Evolutionary conservation across 345 rosid genomes (phyloP).

Genomic region (Geranium brycei): DNA sequence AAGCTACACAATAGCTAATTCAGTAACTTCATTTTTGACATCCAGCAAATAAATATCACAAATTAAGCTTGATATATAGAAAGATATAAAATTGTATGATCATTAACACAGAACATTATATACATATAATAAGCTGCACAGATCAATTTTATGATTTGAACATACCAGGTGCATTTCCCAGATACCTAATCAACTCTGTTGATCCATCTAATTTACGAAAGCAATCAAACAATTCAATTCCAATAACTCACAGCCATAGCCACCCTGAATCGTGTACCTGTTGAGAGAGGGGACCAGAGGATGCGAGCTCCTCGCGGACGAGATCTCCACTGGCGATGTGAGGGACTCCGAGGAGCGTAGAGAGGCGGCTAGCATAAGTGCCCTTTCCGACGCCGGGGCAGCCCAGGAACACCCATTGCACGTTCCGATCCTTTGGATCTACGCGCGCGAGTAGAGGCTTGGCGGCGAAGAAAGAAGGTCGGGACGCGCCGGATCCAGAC

Average conservation of each 20-base stretch:
- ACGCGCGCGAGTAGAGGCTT: slow-evolving; percentile 16
- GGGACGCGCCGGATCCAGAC: background rate
- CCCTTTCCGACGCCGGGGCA: slow-evolving; percentile 96
- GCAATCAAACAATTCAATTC: too few relatives aligned
- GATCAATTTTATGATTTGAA: too few relatives aligned
- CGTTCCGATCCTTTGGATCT: slow-evolving; percentile 43
- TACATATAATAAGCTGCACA: too few relatives aligned
- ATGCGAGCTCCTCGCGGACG: slow-evolving; percentile 75
- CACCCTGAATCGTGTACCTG: slow-evolving; percentile 27
- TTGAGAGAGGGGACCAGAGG: slow-evolving; percentile 58
- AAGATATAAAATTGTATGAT: too few relatives aligned
- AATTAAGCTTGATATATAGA: too few relatives aligned
- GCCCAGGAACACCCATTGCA: slow-evolving; percentile 93
- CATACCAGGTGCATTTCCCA: too few relatives aligned
- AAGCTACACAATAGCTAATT: background rate
- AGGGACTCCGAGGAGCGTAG: slow-evolving; percentile 66
- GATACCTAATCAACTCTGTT: too few relatives aligned
- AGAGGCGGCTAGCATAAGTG: slow-evolving; percentile 91
- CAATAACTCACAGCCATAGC: too few relatives aligned
- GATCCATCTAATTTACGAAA: too few relatives aligned
- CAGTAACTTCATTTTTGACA: background rate
- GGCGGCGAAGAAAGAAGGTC: slow-evolving; percentile 13
- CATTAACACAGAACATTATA: too few relatives aligned
- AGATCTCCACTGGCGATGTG: slow-evolving; percentile 98
- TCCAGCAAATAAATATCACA: background rate